Percentiles rank a stretch among this genome's conserved stretches.
These are phyloP conservation scores for Phytophthora idaei DNA, from an alignment of 352 stramenopile species.

Conservation along the genomic window DNA sequence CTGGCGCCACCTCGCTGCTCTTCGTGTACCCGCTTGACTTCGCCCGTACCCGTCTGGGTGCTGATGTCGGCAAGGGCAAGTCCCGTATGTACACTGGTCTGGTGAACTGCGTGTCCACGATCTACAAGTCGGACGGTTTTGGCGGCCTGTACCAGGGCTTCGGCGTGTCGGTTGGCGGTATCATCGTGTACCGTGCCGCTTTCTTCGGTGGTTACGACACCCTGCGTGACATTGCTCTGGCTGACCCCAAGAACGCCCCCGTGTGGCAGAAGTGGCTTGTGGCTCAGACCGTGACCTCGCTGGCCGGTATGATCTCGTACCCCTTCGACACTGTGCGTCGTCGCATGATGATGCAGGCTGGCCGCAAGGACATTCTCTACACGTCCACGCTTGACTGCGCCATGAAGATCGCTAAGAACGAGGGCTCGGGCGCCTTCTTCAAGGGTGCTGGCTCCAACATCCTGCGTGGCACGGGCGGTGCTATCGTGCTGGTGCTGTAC, in stretches of 20 bases:
- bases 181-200: conserved; percentile 98
- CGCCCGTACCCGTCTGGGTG: conserved; percentile 98
- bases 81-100: conserved; percentile 97
- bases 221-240: conserved; percentile 88
- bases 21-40: conserved; percentile 99
- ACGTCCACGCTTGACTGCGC: conserved; percentile 97
- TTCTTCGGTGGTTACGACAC: conserved; percentile 99
- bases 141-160: conserved; percentile 99
- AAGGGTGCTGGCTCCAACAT: conserved; percentile 99
- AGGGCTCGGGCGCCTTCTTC: conserved; percentile 97
- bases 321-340: conserved; percentile 96
- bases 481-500: conserved; percentile 99
- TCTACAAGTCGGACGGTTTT: conserved; percentile 92
- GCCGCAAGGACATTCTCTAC: conserved; percentile 98
- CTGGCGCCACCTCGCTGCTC: conserved; percentile 95
- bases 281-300: conserved; percentile 91
- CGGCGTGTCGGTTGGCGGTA: conserved; percentile 97
- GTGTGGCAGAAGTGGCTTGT: conserved; percentile 92
- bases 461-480: conserved; percentile 98
- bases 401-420: conserved; percentile 96
- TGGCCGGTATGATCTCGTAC: conserved; percentile 95
- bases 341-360: conserved; percentile 98
- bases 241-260: conserved; percentile 85
- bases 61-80: conserved; percentile 97
- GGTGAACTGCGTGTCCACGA: conserved; percentile 97